phyloP scores from a whole-genome alignment of 768 basidiomycete genomes.

The Agaricus bisporus region DNA sequence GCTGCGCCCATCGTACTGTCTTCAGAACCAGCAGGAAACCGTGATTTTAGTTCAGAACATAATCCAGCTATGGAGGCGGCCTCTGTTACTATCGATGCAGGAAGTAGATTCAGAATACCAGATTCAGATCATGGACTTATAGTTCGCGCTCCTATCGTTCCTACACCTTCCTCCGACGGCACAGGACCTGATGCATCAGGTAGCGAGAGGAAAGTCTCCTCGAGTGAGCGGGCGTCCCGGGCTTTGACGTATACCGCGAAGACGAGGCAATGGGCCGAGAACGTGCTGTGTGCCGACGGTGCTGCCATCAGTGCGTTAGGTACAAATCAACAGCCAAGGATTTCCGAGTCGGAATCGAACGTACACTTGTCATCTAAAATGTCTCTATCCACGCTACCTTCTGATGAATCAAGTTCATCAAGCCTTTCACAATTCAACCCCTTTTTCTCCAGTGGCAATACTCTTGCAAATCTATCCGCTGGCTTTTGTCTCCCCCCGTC shows the following conservation, averaged over 20 bases:
- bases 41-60: neutral
- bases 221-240: neutral
- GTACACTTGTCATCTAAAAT: neutral
- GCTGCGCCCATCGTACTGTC: constrained; percentile 1
- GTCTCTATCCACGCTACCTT: neutral
- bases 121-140: constrained; percentile 13
- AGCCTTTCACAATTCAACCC: constrained; percentile 8
- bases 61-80: neutral
- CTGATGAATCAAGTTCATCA: constrained; percentile 19
- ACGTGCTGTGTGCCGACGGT: constrained; percentile 7
- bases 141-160: constrained; percentile 24
- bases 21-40: constrained; percentile 4
- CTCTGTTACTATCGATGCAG: neutral
- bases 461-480: constrained; percentile 6
- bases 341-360: neutral
- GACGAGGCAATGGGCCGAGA: constrained; percentile 34
- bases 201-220: constrained; percentile 11
- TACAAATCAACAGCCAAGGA: neutral
- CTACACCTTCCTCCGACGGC: constrained; percentile 7
- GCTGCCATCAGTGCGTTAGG: constrained; percentile 10
- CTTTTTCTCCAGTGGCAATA: constrained; percentile 6
- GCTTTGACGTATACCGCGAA: constrained; percentile 6
- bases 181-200: constrained; percentile 9
- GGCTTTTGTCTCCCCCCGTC: constrained; percentile 19
- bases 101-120: neutral